These are phyloP conservation scores for Biancaea sappan DNA, from an alignment of 306 rosid genomes.

Conservation along the genomic window DNA sequence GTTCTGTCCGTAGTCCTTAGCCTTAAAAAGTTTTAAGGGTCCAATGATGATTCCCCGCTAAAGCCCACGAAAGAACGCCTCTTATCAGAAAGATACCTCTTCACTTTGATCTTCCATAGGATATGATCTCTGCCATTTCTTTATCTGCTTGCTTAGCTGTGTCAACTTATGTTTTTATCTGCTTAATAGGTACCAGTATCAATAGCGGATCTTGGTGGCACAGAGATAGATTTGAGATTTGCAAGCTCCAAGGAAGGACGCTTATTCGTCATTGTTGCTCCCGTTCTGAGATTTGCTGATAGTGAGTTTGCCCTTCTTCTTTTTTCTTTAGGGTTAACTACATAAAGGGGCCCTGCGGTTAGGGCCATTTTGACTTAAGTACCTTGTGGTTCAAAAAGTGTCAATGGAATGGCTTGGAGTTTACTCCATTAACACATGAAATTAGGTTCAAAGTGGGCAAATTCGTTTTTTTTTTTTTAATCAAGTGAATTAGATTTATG, in stretches of 20 bases:
- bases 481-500: no score
- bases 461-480: no score
- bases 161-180: slow-evolving; percentile 22
- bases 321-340: no score
- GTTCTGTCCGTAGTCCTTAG: slow-evolving; percentile 12
- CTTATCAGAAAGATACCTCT: background rate
- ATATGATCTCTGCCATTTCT: background rate
- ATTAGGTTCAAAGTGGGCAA: no score
- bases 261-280: slow-evolving; percentile 82
- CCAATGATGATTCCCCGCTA: background rate
- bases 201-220: slow-evolving; percentile 99
- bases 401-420: no score
- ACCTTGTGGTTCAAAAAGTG: no score
- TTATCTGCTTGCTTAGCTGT: slow-evolving; percentile 5
- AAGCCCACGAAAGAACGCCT: background rate
- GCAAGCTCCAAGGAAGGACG: slow-evolving; percentile 85
- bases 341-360: no score
- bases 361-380: no score
- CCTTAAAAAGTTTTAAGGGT: background rate
- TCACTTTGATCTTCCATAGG: slow-evolving; percentile 14
- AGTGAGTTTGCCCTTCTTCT: slow-evolving; percentile 46
- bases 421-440: no score
- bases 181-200: slow-evolving; percentile 88
- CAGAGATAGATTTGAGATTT: slow-evolving; percentile 93
- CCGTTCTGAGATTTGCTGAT: slow-evolving; percentile 88